Evolutionary conservation across 768 basidiomycete genomes (phyloP).

Genomic region (Sarcodon sp.): DNA sequence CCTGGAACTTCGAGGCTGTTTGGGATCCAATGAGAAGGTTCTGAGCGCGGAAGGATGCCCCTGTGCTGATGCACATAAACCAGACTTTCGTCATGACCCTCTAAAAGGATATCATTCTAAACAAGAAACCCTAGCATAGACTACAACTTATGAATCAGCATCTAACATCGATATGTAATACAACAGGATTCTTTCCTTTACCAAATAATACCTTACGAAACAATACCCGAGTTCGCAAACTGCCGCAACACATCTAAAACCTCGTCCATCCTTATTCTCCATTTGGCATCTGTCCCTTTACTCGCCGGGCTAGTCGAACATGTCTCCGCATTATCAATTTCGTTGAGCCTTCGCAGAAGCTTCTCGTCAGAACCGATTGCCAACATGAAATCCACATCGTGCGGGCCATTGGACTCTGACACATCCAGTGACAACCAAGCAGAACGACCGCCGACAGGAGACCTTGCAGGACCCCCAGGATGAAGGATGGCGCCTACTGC

Average conservation of each 20-base stretch:
- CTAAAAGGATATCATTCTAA: no score
- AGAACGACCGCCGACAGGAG: constrained; percentile 21
- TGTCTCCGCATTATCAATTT: constrained; percentile 62
- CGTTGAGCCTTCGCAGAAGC: constrained; percentile 61
- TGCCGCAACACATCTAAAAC: constrained; percentile 21
- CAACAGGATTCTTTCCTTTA: no score
- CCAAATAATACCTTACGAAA: no score
- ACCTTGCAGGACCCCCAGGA: constrained; percentile 38
- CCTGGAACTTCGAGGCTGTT: no score
- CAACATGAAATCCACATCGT: constrained; percentile 45
- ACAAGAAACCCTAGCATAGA: no score
- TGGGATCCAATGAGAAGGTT: no score
- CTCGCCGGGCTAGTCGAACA: constrained; percentile 47
- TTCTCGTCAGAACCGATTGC: constrained; percentile 70
- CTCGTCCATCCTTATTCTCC: constrained; percentile 33
- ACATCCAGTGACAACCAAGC: constrained; percentile 28
- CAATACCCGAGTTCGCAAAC: constrained; percentile 10
- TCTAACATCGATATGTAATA: no score
- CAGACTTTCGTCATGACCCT: no score
- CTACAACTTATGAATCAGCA: no score
- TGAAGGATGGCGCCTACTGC: constrained; percentile 73
- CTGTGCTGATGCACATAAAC: no score
- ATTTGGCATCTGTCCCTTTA: constrained; percentile 74
- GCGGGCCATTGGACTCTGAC: constrained; percentile 19
- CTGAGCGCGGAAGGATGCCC: no score